Base-by-base conservation (phyloP, 371 early-diverging fungal species). In the Zychaea mexicana region DNA sequence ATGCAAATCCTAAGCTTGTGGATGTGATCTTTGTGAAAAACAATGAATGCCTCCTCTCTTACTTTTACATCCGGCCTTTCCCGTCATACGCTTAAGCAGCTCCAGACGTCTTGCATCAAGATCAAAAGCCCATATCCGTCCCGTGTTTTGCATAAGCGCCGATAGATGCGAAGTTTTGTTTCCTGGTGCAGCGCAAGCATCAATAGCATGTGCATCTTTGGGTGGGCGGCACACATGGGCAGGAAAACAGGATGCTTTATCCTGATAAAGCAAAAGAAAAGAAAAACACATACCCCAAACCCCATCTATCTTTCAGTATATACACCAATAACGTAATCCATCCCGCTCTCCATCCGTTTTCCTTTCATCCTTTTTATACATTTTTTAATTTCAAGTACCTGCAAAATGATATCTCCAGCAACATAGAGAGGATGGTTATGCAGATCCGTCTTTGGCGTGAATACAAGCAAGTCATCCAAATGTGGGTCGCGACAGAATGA, bases 101-200 rank as follows among this genome's bases (percentile, higher is more conserved):
- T 90, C 86, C 42, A 95, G 78, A 61, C 99, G 86, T 13, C 89
- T 75, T 33, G 79, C 69, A 74, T 98, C 94, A 66, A 86, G 81
- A 74, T 99, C 99, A 66, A 97, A 93, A 0, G 99, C 99, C 77
- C 88, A 94, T 33, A 99, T 89, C 55, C 78, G 82, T 10, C 98
- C 99, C 5, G 82, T 83, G 61, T 95, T 94, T 17, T 86, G 86
- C 92, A 98, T 92, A 22, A 95, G 70, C 55, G 91, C 88, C 3
- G 94, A 86, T 31, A 99, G 71, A 71, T 98, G 97, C 38, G 96
- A 90, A 9, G 98, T 96, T 75, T 97, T 98, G 75, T 96, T 98
- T n/a, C 99, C 99, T 6, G 99, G 99, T 0, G 99, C 98, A 19
- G 99, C 98, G 74, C 99, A 99, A 3, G 95, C 94, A 80, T 99